phyloP scores from a whole-genome alignment of 495 filamentous ascomycete genomes.

The Talaromyces proteolyticus region DNA sequence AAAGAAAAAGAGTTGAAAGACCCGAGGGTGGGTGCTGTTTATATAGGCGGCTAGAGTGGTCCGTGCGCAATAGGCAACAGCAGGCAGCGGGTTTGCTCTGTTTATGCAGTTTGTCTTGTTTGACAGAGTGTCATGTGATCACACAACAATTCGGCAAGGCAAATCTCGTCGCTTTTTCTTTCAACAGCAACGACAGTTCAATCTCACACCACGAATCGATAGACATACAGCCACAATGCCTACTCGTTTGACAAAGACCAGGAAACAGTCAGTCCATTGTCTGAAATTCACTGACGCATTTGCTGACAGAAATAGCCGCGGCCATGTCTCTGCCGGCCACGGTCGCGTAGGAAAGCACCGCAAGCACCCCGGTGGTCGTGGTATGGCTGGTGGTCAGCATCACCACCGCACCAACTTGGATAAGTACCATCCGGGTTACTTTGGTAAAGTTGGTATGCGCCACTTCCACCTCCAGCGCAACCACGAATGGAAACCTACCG shows the following conservation, averaged over 20 bases:
- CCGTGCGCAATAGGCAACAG: constrained; percentile 10
- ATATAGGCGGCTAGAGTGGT: constrained; percentile 12
- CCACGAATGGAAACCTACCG: constrained; percentile 86
- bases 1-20: constrained; percentile 34
- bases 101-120: neutral
- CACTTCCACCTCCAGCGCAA: constrained; percentile 87
- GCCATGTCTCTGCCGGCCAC: constrained; percentile 90
- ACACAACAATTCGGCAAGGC: constrained; percentile 6
- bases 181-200: neutral
- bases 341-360: constrained; percentile 91
- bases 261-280: constrained; percentile 3
- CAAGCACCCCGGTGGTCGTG: constrained; percentile 90
- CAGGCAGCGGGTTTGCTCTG: constrained; percentile 3
- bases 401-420: constrained; percentile 93
- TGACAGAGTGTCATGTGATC: constrained; percentile 1
- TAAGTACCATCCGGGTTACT: constrained; percentile 95
- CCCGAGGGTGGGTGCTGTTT: constrained; percentile 18
- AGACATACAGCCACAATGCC: constrained; percentile 3
- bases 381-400: constrained; percentile 91
- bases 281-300: neutral
- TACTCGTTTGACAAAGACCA: constrained; percentile 7
- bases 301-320: constrained; percentile 44
- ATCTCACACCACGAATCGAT: neutral
- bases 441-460: constrained; percentile 96
- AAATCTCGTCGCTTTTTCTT: neutral